Percentiles rank a stretch among this genome's conserved stretches.
These are phyloP conservation scores for Debaryomyces udenii DNA, from an alignment of 1,139 yeast genomes.

Conservation along the genomic window DNA sequence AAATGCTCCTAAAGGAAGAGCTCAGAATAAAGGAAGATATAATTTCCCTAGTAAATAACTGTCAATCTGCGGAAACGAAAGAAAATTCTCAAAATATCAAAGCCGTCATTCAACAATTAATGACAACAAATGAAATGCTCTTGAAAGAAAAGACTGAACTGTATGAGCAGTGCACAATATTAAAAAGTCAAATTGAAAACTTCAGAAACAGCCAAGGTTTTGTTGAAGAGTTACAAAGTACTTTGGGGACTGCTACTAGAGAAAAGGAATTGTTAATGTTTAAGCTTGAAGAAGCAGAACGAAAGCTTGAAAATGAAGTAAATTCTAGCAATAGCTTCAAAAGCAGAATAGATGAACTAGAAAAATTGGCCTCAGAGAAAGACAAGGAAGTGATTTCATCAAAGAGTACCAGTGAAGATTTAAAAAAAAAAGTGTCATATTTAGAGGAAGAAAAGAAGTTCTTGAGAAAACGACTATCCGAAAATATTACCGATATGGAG, in stretches of 20 bases:
- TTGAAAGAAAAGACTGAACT: not conserved
- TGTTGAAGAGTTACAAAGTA: not conserved
- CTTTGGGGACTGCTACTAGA: not conserved
- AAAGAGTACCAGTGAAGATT: too few relatives aligned
- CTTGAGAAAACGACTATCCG: conserved; percentile 2
- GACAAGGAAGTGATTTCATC: too few relatives aligned
- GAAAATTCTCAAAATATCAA: conserved; percentile 1
- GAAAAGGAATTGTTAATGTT: not conserved
- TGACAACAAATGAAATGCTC: not conserved
- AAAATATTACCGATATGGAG: conserved; percentile 6
- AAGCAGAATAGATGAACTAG: too few relatives aligned
- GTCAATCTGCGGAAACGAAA: not conserved
- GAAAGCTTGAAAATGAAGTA: too few relatives aligned
- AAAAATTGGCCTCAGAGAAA: too few relatives aligned
- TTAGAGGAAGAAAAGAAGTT: conserved; percentile 4
- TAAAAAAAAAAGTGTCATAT: too few relatives aligned
- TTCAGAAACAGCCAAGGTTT: not conserved
- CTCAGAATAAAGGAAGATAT: too few relatives aligned
- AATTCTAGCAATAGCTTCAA: too few relatives aligned
- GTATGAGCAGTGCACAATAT: not conserved
- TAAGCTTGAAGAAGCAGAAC: too few relatives aligned
- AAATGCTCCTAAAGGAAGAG: too few relatives aligned
- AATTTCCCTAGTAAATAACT: not conserved
- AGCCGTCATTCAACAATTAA: not conserved
- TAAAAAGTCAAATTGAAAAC: conserved; percentile 3